Evolutionary conservation across 1,284 basidiomycete genomes (phyloP).

Genomic region (Pseudozyma sp.): DNA sequence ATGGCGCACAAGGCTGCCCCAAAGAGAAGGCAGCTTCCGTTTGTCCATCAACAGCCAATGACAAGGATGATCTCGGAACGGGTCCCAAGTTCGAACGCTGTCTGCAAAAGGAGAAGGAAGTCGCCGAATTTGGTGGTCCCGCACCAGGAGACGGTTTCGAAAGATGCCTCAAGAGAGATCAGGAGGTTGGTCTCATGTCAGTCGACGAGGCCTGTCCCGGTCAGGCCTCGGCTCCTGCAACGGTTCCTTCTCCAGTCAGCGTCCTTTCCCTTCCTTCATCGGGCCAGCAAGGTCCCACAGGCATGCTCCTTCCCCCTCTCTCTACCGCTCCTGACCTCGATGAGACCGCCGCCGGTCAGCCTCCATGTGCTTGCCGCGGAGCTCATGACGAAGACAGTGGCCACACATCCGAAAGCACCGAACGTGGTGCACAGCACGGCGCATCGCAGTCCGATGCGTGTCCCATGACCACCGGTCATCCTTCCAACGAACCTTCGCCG

Average conservation of each 20-base stretch:
- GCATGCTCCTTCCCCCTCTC: conserved; percentile 31
- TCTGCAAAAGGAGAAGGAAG: conserved; percentile 24
- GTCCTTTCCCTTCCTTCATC: conserved; percentile 11
- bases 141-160: conserved; percentile 39
- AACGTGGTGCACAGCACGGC: conserved; percentile 6
- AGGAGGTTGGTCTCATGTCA: conserved; percentile 25
- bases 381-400: conserved; percentile 15
- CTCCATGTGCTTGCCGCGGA: conserved; percentile 34
- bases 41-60: background rate
- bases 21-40: conserved; percentile 1
- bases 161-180: conserved; percentile 28
- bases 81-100: conserved; percentile 39
- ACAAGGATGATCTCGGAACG: conserved; percentile 13
- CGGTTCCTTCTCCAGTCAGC: conserved; percentile 11
- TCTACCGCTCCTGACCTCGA: conserved; percentile 15
- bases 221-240: conserved; percentile 1
- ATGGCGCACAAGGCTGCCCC: conserved; percentile 14
- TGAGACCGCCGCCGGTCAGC: conserved; percentile 8
- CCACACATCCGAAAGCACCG: conserved; percentile 5
- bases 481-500: conserved; percentile 37
- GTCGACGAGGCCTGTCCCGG: conserved; percentile 1
- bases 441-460: conserved; percentile 20
- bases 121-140: conserved; percentile 18
- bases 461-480: conserved; percentile 27
- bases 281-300: conserved; percentile 5